Conservation (phyloP, 1,284 basidiomycete species). For the Cerioporus squamosus region DNA sequence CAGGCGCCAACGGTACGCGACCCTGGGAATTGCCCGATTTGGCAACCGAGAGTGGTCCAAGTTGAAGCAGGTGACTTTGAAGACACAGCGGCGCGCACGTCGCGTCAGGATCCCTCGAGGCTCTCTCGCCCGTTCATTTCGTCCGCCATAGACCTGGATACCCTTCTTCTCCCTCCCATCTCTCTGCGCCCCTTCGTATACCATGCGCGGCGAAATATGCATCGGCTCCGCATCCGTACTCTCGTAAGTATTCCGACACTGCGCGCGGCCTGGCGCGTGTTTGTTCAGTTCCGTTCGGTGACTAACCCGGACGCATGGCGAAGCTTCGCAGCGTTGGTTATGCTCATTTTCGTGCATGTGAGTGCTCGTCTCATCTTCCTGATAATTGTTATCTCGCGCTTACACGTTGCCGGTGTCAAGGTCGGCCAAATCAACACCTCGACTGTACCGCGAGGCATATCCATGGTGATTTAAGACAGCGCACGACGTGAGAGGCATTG, state of each 20-base stretch:
- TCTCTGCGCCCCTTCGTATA: constrained; percentile 14
- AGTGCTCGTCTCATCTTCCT: constrained; percentile 30
- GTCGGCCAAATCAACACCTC: constrained; percentile 83
- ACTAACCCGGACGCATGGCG: constrained; percentile 30
- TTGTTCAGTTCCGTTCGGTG: constrained; percentile 5
- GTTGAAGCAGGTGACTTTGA: constrained; percentile 18
- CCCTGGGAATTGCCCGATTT: constrained; percentile 10
- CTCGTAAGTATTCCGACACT: constrained; percentile 63
- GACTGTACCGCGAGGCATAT: constrained; percentile 67
- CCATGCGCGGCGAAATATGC: constrained; percentile 74
- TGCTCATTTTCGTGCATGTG: constrained; percentile 83
- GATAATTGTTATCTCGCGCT: constrained; percentile 25
- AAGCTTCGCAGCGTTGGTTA: constrained; percentile 66
- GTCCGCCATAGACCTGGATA: constrained; percentile 31
- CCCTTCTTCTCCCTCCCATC: constrained; percentile 29
- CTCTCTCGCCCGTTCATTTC: constrained; percentile 12
- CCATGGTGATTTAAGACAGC: constrained; percentile 57
- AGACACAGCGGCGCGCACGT: constrained; percentile 15
- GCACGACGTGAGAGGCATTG: constrained; percentile 16
- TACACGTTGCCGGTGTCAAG: constrained; percentile 41
- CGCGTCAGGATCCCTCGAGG: constrained; percentile 28
- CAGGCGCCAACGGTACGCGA: constrained; percentile 15
- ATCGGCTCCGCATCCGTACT: constrained; percentile 69
- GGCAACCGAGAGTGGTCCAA: constrained; percentile 1
- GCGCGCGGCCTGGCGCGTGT: constrained; percentile 2